Evolutionary conservation across 2,329 filamentous ascomycete species (phyloP), one percentile per base, ranked within the genome.

Genomic region (Trichoderma lentiforme): DNA sequence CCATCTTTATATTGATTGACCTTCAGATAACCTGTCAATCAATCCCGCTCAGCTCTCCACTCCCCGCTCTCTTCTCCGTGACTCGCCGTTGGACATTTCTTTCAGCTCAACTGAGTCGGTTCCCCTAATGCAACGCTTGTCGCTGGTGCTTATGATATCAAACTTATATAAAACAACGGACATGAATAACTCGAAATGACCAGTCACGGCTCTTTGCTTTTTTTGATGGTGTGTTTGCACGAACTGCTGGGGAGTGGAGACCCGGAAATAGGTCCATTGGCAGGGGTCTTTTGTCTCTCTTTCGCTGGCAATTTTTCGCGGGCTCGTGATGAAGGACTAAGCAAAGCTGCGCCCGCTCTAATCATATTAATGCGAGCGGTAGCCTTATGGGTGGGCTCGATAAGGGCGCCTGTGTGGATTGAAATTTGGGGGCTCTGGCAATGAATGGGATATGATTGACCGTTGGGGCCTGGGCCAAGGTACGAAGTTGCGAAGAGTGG

Each of bases 341-440:
- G 36, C 24, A 21, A 4, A 60, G 34, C 56, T 68, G 34, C 65
- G 65, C 65, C 65, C 65, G 65, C 65, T 36, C 65, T 68, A 60
- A 58, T 12, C 18, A 60, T 39, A 32, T 58, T 43, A 67, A 64
- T 11, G 32, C 58, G 6, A 56, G 34, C 15, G 24, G 47, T 43
- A 67, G 64, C 64, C 64, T 56, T 67, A 67, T 18, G 32, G 32
- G 63, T 57, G 24, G 47, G 47, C 14, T 62, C n/a, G 32, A 26
- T 2, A 58, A 32, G 3, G 56, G 56, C 15, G 56, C 21, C 47
- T 24, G 11, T 53, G 47, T 53, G 47, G 47, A 24, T 24, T 24
- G n/a, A 9, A 53, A 24, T 53, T 53, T 12, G 5, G 47, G 47
- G 47, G 47, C 47, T 53, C 24, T 24, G 9, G 47, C 47, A 53